Percentiles rank a stretch among this genome's conserved stretches.
Conservation (phyloP, 139 green algal species). For the Chlorella sp. region DNA sequence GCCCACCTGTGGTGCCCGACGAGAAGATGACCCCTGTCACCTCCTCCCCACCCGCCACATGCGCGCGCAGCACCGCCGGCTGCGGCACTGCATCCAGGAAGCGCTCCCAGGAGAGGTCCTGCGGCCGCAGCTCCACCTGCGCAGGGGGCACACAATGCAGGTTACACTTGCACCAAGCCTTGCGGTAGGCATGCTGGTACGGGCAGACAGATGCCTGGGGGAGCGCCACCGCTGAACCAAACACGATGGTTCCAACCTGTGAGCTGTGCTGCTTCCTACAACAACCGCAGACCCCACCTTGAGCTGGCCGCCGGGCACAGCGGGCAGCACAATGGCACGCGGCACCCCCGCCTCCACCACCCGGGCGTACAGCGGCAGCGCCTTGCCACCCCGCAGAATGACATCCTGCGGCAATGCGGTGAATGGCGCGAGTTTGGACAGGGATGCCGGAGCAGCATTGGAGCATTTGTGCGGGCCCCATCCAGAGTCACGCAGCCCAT, state of each 20-base stretch:
- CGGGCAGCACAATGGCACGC: constrained; percentile 61
- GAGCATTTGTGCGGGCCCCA: too few species aligned
- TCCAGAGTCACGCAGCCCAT: too few species aligned
- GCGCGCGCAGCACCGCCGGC: not conserved
- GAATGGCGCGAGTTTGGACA: too few species aligned
- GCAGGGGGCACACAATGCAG: not conserved
- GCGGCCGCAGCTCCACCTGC: constrained; percentile 44
- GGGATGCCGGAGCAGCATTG: too few species aligned
- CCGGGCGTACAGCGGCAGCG: constrained; percentile 79
- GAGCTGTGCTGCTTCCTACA: too few species aligned
- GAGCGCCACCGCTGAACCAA: too few species aligned
- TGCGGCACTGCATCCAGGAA: constrained; percentile 57
- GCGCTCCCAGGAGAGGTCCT: constrained; percentile 59
- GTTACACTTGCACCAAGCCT: too few species aligned
- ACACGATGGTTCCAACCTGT: too few species aligned
- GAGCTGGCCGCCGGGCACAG: not conserved
- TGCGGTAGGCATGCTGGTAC: too few species aligned
- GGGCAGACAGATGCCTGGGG: too few species aligned
- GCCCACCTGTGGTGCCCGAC: constrained; percentile 88
- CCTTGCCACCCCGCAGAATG: constrained; percentile 76
- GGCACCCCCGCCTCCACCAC: constrained; percentile 55
- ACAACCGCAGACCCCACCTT: not conserved
- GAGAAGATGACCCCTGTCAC: constrained; percentile 91
- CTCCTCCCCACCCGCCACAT: constrained; percentile 53
- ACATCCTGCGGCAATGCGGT: too few species aligned